These are phyloP conservation scores for Medicago lupulina DNA, from an alignment of 306 rosid species.

Conservation along the genomic window DNA sequence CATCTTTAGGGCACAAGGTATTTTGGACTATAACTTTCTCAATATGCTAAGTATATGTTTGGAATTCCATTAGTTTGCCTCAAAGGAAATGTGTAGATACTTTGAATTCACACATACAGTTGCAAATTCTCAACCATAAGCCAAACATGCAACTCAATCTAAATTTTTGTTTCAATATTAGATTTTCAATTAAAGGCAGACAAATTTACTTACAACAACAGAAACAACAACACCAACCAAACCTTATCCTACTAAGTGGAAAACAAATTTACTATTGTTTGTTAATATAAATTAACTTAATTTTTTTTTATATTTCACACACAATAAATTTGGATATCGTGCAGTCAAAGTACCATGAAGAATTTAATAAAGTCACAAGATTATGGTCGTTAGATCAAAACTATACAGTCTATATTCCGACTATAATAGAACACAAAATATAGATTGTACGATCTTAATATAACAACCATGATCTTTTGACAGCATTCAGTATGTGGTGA, in stretches of 20 bases:
- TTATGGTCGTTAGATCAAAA: background rate
- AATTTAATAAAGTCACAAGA: background rate
- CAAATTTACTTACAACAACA: background rate
- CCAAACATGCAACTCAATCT: slow-evolving; percentile 9
- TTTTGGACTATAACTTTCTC: slow-evolving; percentile 17
- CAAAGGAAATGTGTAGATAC: background rate
- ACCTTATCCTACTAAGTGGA: too few species aligned
- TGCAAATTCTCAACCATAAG: background rate
- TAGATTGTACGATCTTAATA: background rate
- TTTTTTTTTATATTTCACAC: background rate
- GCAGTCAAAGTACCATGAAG: background rate
- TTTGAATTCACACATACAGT: background rate
- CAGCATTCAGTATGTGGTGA: background rate
- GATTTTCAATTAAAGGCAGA: slow-evolving; percentile 30
- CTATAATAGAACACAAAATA: background rate
- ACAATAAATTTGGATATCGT: background rate
- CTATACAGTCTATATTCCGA: background rate
- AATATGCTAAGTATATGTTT: background rate
- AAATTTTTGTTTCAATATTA: slow-evolving; percentile 28
- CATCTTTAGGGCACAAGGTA: slow-evolving; percentile 19
- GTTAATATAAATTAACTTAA: background rate
- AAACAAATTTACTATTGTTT: slow-evolving; percentile 15
- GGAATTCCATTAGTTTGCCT: background rate
- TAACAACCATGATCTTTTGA: background rate
- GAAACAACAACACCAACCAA: too few species aligned